These are phyloP conservation scores for Golubevia sp. DNA, from an alignment of 1,284 basidiomycete genomes.

Conservation along the genomic window DNA sequence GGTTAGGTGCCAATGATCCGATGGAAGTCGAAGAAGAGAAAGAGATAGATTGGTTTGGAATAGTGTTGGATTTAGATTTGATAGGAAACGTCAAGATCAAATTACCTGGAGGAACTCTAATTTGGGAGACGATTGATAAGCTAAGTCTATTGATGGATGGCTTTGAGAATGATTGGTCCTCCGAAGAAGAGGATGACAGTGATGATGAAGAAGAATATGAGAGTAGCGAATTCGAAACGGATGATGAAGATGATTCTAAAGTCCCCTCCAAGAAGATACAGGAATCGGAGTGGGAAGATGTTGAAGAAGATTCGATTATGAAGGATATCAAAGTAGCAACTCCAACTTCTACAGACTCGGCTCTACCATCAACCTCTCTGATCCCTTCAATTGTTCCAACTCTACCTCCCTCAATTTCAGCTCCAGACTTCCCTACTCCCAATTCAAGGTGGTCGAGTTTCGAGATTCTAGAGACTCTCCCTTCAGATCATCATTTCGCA, in stretches of 20 bases:
- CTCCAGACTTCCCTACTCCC: neutral
- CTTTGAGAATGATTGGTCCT: slow-evolving; percentile 7
- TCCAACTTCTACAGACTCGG: neutral
- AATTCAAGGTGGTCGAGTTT: slow-evolving; percentile 25
- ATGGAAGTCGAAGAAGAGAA: slow-evolving; percentile 7
- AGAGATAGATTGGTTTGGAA: slow-evolving; percentile 47
- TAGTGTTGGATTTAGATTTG: slow-evolving; percentile 24
- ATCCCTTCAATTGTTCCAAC: neutral
- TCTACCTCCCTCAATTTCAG: no score
- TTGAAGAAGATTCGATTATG: slow-evolving; percentile 14
- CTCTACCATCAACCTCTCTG: neutral
- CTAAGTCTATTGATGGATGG: slow-evolving; percentile 25
- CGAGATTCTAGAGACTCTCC: slow-evolving; percentile 31
- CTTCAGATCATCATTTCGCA: slow-evolving; percentile 30
- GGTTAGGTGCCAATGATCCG: no score
- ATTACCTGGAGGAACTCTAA: slow-evolving; percentile 21
- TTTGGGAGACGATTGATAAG: slow-evolving; percentile 22
- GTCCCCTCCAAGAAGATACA: no score
- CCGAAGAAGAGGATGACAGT: slow-evolving; percentile 7
- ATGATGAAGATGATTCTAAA: slow-evolving; percentile 9
- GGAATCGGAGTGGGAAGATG: slow-evolving; percentile 52
- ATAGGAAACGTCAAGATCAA: slow-evolving; percentile 27
- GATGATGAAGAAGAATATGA: slow-evolving; percentile 6
- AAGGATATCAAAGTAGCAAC: neutral
- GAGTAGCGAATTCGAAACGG: slow-evolving; percentile 20